Evolutionary conservation across 2,329 filamentous ascomycete species (phyloP).

Genomic region (Tolypocladium ovalisporum): DNA sequence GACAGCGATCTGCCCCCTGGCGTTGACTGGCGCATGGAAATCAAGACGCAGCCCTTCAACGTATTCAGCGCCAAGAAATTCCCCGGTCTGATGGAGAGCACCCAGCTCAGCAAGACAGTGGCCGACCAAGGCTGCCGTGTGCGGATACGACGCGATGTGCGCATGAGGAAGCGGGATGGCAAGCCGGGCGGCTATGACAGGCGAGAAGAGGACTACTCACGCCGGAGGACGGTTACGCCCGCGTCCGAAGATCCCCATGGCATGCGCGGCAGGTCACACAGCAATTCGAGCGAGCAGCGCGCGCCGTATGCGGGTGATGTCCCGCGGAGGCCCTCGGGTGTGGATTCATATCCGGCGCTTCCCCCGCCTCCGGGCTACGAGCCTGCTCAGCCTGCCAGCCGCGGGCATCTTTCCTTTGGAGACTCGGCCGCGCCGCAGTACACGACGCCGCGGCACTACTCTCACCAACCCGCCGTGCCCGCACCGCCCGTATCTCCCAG

Average conservation of each 20-base stretch:
- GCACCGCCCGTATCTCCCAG: conserved; percentile 22
- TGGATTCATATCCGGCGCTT: conserved; percentile 29
- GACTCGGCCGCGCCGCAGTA: conserved; percentile 22
- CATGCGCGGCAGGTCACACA: conserved; percentile 46
- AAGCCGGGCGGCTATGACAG: conserved; percentile 49
- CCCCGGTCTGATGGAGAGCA: conserved; percentile 85
- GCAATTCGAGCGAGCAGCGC: conserved; percentile 44
- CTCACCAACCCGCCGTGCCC: conserved; percentile 21
- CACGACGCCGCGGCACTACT: conserved; percentile 24
- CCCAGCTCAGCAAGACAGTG: conserved; percentile 75
- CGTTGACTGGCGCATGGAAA: conserved; percentile 79
- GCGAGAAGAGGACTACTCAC: conserved; percentile 53
- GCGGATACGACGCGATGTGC: conserved; percentile 84
- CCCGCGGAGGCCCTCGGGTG: conserved; percentile 35
- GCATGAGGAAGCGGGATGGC: conserved; percentile 74
- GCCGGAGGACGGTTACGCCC: conserved; percentile 24
- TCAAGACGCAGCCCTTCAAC: conserved; percentile 76
- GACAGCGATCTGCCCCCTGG: conserved; percentile 34
- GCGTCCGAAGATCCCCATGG: conserved; percentile 19
- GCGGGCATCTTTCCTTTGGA: conserved; percentile 23
- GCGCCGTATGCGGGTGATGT: conserved; percentile 28
- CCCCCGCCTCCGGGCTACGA: conserved; percentile 25
- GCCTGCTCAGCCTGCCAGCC: conserved; percentile 10
- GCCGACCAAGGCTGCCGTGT: conserved; percentile 96
- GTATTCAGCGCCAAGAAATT: conserved; percentile 99